A percentile compares a stretch with the other conserved stretches of the same genome.
phyloP scores from a whole-genome alignment of 352 stramenopile genomes.

The Salisapilia sapeloensis region DNA sequence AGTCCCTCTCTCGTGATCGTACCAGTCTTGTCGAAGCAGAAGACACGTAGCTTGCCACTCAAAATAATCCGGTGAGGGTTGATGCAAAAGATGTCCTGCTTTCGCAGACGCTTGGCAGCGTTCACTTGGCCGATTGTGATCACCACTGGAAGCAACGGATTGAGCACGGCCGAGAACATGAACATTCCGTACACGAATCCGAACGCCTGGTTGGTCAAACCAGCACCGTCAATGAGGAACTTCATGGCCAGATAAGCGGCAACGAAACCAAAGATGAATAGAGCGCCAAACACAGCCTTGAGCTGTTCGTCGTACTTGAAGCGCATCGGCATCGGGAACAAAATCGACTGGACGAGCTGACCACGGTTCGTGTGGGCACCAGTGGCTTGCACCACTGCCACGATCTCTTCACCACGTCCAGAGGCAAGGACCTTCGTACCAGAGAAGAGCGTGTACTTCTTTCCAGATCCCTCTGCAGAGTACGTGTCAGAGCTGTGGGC shows the following conservation, averaged over 20 bases:
- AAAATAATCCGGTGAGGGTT: slow-evolving; percentile 76
- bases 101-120: slow-evolving; percentile 54
- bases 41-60: slow-evolving; percentile 79
- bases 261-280: slow-evolving; percentile 69
- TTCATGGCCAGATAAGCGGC: slow-evolving; percentile 54
- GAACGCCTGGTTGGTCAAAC: slow-evolving; percentile 51
- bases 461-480: slow-evolving; percentile 28
- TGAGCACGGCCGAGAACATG: slow-evolving; percentile 55
- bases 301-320: slow-evolving; percentile 89
- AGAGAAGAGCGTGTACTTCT: slow-evolving; percentile 80
- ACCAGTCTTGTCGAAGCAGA: slow-evolving; percentile 88
- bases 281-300: slow-evolving; percentile 55
- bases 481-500: slow-evolving; percentile 32
- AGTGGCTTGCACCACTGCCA: slow-evolving; percentile 67
- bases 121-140: slow-evolving; percentile 81
- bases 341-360: slow-evolving; percentile 71
- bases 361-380: slow-evolving; percentile 73
- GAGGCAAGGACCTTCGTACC: slow-evolving; percentile 65
- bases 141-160: slow-evolving; percentile 77
- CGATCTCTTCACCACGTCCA: slow-evolving; percentile 32
- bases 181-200: slow-evolving; percentile 67
- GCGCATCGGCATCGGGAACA: slow-evolving; percentile 69
- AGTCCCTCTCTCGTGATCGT: slow-evolving; percentile 85
- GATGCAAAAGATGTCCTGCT: slow-evolving; percentile 61
- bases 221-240: slow-evolving; percentile 46